Conservation (phyloP, 176 grass and related monocot genomes). For the Dendrocalamus sinicus region DNA sequence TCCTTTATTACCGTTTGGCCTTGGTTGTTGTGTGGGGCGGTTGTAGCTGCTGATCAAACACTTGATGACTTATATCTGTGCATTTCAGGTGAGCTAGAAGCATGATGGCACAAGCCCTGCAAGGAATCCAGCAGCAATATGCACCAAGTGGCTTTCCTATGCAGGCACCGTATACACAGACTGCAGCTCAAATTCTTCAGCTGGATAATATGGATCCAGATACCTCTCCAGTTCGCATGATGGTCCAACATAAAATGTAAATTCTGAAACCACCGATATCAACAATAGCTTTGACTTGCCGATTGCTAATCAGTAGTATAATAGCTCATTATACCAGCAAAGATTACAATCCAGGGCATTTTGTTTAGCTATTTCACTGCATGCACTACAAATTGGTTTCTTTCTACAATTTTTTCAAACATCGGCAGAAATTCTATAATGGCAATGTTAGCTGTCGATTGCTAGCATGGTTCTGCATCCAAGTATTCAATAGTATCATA, state of each 20-base stretch:
- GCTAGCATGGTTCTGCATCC: not conserved
- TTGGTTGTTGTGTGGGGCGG: not conserved
- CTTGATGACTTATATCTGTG: not conserved
- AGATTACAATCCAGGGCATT: not conserved
- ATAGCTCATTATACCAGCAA: not conserved
- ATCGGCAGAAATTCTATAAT: not conserved
- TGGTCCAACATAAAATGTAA: slow-evolving; percentile 46
- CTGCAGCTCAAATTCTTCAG: slow-evolving; percentile 34
- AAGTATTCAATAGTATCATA: not conserved
- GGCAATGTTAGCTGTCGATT: not conserved
- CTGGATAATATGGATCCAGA: slow-evolving; percentile 39
- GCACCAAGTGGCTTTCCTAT: slow-evolving; percentile 14
- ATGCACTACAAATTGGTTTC: no score
- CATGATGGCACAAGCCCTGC: slow-evolving; percentile 52
- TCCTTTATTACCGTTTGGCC: not conserved
- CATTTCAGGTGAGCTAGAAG: slow-evolving; percentile 35
- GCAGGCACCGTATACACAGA: not conserved
- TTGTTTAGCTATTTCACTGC: not conserved
- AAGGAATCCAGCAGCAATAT: slow-evolving; percentile 45
- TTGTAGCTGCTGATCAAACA: not conserved
- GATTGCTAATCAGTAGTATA: not conserved
- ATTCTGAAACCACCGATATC: slow-evolving; percentile 6
- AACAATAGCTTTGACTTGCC: not conserved
- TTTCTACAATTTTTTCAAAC: not conserved
- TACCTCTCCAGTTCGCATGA: slow-evolving; percentile 2